Evolutionary conservation across 1,284 basidiomycete genomes (phyloP).

Genomic region (Ustilago esculenta): DNA sequence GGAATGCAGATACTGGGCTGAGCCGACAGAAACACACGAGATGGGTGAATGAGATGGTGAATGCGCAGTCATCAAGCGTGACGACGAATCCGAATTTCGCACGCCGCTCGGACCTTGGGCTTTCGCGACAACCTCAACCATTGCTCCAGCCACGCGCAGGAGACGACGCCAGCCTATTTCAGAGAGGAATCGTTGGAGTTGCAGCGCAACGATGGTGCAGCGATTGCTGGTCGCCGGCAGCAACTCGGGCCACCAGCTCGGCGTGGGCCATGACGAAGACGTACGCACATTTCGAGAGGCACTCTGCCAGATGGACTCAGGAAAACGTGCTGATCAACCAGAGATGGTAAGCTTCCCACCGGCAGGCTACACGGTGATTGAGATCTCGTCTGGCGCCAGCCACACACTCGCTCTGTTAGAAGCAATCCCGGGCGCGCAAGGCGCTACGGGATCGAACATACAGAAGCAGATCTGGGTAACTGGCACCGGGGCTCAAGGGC

Average conservation of each 20-base stretch:
- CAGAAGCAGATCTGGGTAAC: conserved; percentile 20
- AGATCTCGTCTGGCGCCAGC: conserved; percentile 39
- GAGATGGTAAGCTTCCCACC: too few species aligned
- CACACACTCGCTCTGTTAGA: conserved; percentile 39
- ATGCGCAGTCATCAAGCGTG: too few species aligned
- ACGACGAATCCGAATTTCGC: conserved; percentile 8
- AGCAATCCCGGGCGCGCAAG: neutral
- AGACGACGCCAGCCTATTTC: too few species aligned
- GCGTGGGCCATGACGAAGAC: conserved; percentile 28
- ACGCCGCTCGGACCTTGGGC: neutral
- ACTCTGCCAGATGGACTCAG: too few species aligned
- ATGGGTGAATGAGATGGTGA: too few species aligned
- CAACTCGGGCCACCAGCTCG: conserved; percentile 45
- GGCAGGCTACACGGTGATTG: neutral
- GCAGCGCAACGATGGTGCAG: conserved; percentile 7
- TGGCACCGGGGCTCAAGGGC: conserved; percentile 28
- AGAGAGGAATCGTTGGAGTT: too few species aligned
- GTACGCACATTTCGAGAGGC: conserved; percentile 13
- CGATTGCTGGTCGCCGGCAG: conserved; percentile 38
- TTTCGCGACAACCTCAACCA: conserved; percentile 3
- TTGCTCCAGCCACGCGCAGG: neutral
- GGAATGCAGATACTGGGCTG: too few species aligned
- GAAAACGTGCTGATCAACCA: too few species aligned
- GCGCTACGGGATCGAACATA: neutral
- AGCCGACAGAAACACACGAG: too few species aligned